Conservation (phyloP, 2,329 filamentous ascomycete species). For the Penicillium italicum region DNA sequence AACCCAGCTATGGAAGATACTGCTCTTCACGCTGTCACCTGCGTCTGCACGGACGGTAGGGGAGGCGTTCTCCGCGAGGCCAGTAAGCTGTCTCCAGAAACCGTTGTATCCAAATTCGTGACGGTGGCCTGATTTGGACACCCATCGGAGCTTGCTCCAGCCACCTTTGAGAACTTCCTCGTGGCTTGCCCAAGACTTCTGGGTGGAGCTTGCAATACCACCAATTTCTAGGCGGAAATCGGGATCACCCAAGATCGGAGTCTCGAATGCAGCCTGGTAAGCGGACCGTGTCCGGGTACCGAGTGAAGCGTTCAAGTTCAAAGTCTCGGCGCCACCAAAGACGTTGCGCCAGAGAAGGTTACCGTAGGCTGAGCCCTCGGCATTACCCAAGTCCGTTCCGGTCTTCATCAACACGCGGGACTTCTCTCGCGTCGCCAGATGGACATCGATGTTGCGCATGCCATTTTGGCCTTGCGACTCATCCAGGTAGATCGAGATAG, state of each 20-base stretch:
- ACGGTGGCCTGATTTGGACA: conserved; percentile 59
- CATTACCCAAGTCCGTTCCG: conserved; percentile 88
- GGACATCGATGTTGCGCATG: conserved; percentile 74
- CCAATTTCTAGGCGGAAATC: conserved; percentile 76
- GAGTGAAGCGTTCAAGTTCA: conserved; percentile 80
- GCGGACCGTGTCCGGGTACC: conserved; percentile 89
- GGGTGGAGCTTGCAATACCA: conserved; percentile 74
- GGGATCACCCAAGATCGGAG: conserved; percentile 79
- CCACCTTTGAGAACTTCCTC: conserved; percentile 83
- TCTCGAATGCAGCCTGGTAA: conserved; percentile 81
- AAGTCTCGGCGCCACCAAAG: conserved; percentile 86
- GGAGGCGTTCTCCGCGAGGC: conserved; percentile 70
- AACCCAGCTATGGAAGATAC: conserved; percentile 74
- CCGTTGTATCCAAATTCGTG: conserved; percentile 79
- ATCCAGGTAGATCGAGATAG: conserved; percentile 78
- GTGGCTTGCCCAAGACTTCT: conserved; percentile 91
- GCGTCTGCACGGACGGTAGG: conserved; percentile 79
- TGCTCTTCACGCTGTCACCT: conserved; percentile 86
- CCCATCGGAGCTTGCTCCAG: conserved; percentile 72
- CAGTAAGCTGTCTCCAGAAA: conserved; percentile 84
- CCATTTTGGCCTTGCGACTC: conserved; percentile 65
- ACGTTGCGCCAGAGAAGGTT: conserved; percentile 86
- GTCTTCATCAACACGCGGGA: conserved; percentile 85
- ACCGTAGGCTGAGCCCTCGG: conserved; percentile 89
- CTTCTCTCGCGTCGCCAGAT: conserved; percentile 73